Conservation (phyloP, 2,329 filamentous ascomycete genomes). For the Talaromyces islandicus region DNA sequence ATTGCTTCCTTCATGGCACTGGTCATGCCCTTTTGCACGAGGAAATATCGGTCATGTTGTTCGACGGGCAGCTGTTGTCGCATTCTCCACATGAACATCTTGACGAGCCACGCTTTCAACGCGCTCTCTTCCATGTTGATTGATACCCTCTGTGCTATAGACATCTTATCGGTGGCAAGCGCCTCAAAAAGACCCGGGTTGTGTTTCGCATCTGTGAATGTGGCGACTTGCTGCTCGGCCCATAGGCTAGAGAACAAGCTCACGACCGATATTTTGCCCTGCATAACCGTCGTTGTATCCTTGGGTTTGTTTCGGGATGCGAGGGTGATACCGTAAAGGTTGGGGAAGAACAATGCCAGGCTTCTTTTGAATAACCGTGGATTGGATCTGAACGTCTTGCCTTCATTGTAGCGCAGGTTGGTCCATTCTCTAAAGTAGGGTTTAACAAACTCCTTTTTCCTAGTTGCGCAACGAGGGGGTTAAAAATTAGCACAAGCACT, state of each 20-base stretch:
- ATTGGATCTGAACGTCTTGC: slow-evolving; percentile 87
- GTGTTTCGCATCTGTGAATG: slow-evolving; percentile 59
- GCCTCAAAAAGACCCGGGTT: slow-evolving; percentile 66
- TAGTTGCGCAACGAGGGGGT: slow-evolving; percentile 24
- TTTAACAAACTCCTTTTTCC: slow-evolving; percentile 68
- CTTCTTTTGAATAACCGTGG: slow-evolving; percentile 77
- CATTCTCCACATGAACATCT: slow-evolving; percentile 48
- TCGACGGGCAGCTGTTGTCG: slow-evolving; percentile 42
- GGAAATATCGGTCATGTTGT: slow-evolving; percentile 54
- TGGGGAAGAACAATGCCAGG: slow-evolving; percentile 85
- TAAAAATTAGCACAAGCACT: neutral
- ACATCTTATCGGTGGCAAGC: slow-evolving; percentile 44
- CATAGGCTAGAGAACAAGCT: slow-evolving; percentile 76
- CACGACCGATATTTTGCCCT: slow-evolving; percentile 70
- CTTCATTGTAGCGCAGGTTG: slow-evolving; percentile 73
- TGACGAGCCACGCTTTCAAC: slow-evolving; percentile 55
- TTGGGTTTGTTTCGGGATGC: slow-evolving; percentile 48
- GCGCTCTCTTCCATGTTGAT: slow-evolving; percentile 83
- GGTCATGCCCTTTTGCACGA: slow-evolving; percentile 52
- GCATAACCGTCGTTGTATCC: slow-evolving; percentile 71
- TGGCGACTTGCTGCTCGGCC: slow-evolving; percentile 73
- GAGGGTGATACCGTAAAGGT: slow-evolving; percentile 75
- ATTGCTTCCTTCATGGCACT: slow-evolving; percentile 54
- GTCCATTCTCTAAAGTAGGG: slow-evolving; percentile 96
- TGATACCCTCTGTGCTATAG: slow-evolving; percentile 67